A percentile compares a stretch with the other conserved stretches of the same genome.
These are phyloP conservation scores for Microbotryum saponariae DNA, from an alignment of 1,284 basidiomycete genomes.

Conservation along the genomic window DNA sequence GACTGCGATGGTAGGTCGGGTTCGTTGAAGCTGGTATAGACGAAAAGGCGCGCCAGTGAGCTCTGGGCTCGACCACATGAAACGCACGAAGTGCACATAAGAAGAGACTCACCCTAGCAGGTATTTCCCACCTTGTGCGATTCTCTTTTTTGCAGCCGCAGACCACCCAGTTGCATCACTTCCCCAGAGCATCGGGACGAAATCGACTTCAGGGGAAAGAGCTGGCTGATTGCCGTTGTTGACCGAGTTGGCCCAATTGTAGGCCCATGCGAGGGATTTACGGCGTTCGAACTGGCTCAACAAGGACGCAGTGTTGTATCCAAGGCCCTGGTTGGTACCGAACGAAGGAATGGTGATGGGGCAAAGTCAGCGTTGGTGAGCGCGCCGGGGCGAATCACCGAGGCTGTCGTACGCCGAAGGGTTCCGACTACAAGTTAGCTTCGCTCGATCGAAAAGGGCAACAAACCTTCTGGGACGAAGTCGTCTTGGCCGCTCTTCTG, in stretches of 20 bases:
- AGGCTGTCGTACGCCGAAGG: too few relatives aligned
- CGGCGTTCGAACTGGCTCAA: background rate
- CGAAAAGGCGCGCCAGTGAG: background rate
- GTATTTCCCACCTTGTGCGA: background rate
- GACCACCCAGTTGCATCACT: background rate
- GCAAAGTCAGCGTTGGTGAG: too few relatives aligned
- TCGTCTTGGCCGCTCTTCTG: too few relatives aligned
- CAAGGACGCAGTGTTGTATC: conserved; percentile 1
- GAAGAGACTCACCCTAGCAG: background rate
- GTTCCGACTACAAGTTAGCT: too few relatives aligned
- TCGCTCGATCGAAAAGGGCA: too few relatives aligned
- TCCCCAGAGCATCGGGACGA: conserved; percentile 8
- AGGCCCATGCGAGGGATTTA: conserved; percentile 2
- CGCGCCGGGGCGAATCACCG: too few relatives aligned
- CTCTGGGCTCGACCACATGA: too few relatives aligned
- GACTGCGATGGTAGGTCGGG: conserved; percentile 26
- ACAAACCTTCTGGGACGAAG: too few relatives aligned
- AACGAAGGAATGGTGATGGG: too few relatives aligned
- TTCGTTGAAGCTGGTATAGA: conserved; percentile 22
- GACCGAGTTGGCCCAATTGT: conserved; percentile 3
- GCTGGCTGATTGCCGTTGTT: background rate
- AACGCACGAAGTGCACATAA: background rate
- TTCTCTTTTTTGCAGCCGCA: background rate
- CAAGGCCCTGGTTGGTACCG: conserved; percentile 1
- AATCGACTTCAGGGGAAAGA: background rate